phyloP scores from a whole-genome alignment of 441 rosid genomes.

The Eutrema salsugineum region DNA sequence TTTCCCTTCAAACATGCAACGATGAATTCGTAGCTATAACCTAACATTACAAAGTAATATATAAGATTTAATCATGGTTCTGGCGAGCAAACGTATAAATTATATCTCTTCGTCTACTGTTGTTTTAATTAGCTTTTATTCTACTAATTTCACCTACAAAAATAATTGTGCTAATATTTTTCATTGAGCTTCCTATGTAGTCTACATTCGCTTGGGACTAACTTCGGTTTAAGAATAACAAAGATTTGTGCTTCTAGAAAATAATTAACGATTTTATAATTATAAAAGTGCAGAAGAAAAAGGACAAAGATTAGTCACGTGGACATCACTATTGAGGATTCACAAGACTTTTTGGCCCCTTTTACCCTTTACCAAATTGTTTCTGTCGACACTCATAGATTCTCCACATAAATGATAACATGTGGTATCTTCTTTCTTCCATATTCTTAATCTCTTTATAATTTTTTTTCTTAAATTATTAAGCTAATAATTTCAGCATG shows the following conservation, averaged over 20 bases:
- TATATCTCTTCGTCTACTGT: not conserved
- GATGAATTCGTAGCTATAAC: not conserved
- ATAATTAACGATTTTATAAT: not conserved
- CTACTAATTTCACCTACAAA: not conserved
- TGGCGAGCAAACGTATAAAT: not conserved
- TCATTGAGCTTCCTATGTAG: not conserved
- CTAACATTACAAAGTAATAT: not conserved
- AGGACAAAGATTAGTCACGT: conserved; percentile 27
- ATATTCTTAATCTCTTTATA: not conserved
- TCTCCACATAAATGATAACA: conserved; percentile 20
- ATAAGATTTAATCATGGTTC: not conserved
- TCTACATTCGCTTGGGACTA: not conserved
- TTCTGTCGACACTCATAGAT: conserved; percentile 10
- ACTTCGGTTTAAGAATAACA: not conserved
- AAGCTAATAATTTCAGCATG: not conserved
- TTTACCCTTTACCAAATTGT: conserved; percentile 3
- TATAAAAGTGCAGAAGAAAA: not conserved
- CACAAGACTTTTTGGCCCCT: conserved; percentile 3
- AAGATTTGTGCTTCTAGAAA: not conserved
- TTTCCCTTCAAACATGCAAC: too few species aligned
- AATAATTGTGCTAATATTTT: not conserved
- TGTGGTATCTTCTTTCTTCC: not conserved
- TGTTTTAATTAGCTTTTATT: not conserved
- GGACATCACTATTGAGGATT: conserved; percentile 3
- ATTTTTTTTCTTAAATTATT: not conserved